Evolutionary conservation across 192 early-diverging fungal genomes (phyloP).

Genomic region (Backusella tarrabulga): DNA sequence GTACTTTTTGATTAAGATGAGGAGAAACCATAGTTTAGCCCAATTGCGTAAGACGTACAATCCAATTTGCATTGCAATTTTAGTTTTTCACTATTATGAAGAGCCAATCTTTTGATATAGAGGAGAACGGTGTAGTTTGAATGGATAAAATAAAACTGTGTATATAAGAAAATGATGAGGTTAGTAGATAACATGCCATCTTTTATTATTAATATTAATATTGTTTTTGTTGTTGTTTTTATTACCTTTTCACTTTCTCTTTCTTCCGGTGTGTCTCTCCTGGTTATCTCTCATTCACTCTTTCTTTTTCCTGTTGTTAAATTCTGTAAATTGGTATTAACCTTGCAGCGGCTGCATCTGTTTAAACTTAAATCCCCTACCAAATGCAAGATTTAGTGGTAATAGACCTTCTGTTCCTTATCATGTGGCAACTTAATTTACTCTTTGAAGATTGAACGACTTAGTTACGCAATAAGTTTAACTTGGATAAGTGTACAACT

Average conservation of each 20-base stretch:
- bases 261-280: not conserved
- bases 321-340: conserved; percentile 11
- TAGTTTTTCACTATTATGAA: conserved; percentile 56
- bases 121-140: conserved; percentile 62
- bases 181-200: no score
- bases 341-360: conserved; percentile 60
- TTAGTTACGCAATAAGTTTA: conserved; percentile 18
- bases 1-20: not conserved
- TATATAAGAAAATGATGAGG: not conserved
- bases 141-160: not conserved
- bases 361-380: conserved; percentile 71
- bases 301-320: conserved; percentile 4
- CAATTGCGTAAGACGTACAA: conserved; percentile 72
- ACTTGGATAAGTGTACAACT: conserved; percentile 17
- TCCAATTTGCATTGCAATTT: conserved; percentile 56
- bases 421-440: conserved; percentile 70
- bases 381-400: conserved; percentile 83
- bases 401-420: conserved; percentile 64
- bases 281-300: not conserved
- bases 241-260: not conserved
- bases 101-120: conserved; percentile 69
- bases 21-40: conserved; percentile 39
- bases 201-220: not conserved
- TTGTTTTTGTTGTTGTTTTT: not conserved
- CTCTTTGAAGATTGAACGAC: conserved; percentile 60